These are phyloP conservation scores for Ocimum tenuiflorum DNA, from an alignment of 257 asterid species.

Conservation along the genomic window DNA sequence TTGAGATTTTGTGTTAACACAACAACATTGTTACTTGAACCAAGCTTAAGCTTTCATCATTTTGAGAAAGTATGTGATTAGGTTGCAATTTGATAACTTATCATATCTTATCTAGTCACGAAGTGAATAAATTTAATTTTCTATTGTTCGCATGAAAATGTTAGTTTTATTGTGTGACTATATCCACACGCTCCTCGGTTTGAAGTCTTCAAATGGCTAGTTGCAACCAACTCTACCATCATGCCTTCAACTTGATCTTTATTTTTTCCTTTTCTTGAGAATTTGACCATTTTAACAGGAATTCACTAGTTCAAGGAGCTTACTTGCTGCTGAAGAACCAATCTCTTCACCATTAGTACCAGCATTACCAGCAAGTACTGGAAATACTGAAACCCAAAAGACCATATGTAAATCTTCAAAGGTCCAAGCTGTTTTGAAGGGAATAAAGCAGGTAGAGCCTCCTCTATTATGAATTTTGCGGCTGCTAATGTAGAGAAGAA, in stretches of 20 bases:
- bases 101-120: neutral
- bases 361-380: conserved; percentile 49
- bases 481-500: neutral
- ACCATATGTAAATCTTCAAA: conserved; percentile 45
- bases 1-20: neutral
- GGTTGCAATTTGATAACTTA: neutral
- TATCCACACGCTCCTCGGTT: neutral
- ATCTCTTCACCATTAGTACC: conserved; percentile 79
- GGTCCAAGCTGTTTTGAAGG: conserved; percentile 83
- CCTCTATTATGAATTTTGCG: neutral
- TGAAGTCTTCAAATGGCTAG: conserved; percentile 3
- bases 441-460: conserved; percentile 65
- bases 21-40: neutral
- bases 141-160: neutral
- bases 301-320: conserved; percentile 61
- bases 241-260: neutral
- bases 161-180: neutral
- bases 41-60: neutral
- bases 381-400: conserved; percentile 58
- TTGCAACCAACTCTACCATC: neutral
- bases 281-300: conserved; percentile 40
- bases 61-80: neutral
- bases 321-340: conserved; percentile 66
- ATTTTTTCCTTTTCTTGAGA: neutral
- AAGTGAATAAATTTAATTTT: neutral